Evolutionary conservation across 192 early-diverging fungal species (phyloP), one percentile per base, ranked within the genome.

Genomic region (Umbelopsis vinacea): DNA sequence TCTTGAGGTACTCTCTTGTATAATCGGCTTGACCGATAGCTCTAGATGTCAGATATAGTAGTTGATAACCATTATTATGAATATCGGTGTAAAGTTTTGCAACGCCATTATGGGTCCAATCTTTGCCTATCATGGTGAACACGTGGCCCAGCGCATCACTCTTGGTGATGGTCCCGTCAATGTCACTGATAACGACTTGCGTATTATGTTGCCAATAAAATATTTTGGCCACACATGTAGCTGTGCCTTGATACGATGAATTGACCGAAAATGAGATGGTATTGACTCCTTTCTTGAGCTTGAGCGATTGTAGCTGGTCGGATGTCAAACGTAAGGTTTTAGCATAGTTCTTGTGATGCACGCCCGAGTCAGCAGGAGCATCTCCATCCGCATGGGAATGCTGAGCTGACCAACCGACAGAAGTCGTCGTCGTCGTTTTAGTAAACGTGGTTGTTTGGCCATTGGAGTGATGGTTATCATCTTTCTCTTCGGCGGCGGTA

Each of bases 81-180:
- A 99, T 96, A 77, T 96, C 96, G 4, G 95, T 96, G 74, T 96
- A 99, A 48, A 99, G 85, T 78, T 94, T 96, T 47, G 97, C 97
- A 22, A 99, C 95, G 38, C 97, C 97, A 14, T 85, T 86, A 80
- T 99, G 97, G 1, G 96, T 99, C 97, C 97, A 99, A 79, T 99
- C 97, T 80, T 89, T 91, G 48, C 97, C 97, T 24, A 98, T 92
- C 92, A 96, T 96, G 45, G 96, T 95, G 81, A 96, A 97, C 14
- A 99, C 85, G 73, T 99, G 97, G 6, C 97, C 97, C 52, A 99
- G 81, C 4, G 91, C 95, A 76, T 99, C 97, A 0, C 95, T 97
- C 83, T 97, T 97, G 48, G 97, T 99, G 72, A 99, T 99, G 5
- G 97, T 99, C 6, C 97, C 97, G 78, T 99, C 97, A 67, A 99